A percentile compares a stretch with the other conserved stretches of the same genome.
These are phyloP conservation scores for Batrachochytrium dendrobatidis DNA, from an alignment of 371 early-diverging fungal species.

Conservation along the genomic window DNA sequence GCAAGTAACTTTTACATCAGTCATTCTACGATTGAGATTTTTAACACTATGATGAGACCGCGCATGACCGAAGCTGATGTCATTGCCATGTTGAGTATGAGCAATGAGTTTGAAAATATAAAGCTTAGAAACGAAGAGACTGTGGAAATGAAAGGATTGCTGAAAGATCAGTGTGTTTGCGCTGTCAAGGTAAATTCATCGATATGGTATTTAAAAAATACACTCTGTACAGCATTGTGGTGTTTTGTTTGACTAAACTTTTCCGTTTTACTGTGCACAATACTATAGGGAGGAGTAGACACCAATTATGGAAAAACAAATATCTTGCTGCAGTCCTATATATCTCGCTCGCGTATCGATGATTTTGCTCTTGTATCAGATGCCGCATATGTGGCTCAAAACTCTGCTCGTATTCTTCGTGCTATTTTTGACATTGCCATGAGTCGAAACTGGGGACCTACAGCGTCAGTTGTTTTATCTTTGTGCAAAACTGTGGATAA, in stretches of 20 bases:
- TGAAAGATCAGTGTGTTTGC: conserved; percentile 67
- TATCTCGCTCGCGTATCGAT: conserved; percentile 70
- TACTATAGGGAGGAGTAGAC: conserved; percentile 42
- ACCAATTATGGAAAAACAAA: conserved; percentile 84
- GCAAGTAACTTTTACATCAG: conserved; percentile 87
- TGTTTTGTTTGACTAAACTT: no score
- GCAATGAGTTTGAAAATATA: conserved; percentile 90
- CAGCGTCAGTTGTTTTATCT: conserved; percentile 67
- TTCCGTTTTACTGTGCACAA: no score
- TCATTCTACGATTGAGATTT: conserved; percentile 75
- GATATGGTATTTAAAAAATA: no score
- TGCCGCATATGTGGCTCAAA: conserved; percentile 85
- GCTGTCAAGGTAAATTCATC: conserved; percentile 58
- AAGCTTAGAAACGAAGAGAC: conserved; percentile 81
- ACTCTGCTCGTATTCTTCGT: conserved; percentile 86
- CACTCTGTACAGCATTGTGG: no score
- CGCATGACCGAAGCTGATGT: conserved; percentile 71
- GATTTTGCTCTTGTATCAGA: conserved; percentile 93
- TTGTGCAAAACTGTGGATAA: conserved; percentile 85
- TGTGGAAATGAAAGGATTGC: conserved; percentile 65
- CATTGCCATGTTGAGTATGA: conserved; percentile 75
- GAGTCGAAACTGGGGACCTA: conserved; percentile 84
- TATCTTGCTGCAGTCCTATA: conserved; percentile 79
- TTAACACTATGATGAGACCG: conserved; percentile 46
- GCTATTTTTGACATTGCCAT: conserved; percentile 92